Conservation (phyloP, 1,139 yeast genomes). For the Magnusiomyces tetraspermus region DNA sequence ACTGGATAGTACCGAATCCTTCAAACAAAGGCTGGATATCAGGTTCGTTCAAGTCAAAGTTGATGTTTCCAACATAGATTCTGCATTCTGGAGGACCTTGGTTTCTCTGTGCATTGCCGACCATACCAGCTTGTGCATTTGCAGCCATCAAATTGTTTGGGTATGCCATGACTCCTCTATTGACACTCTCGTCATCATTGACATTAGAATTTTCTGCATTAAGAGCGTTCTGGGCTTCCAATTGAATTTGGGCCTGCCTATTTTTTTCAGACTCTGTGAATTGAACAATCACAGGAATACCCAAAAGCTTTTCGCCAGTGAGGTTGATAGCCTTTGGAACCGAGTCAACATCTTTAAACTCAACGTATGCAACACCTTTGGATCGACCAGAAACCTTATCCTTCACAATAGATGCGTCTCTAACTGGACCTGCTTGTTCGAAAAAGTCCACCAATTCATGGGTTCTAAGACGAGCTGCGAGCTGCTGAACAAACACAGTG, state of each 20-base stretch:
- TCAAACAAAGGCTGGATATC: constrained; percentile 29
- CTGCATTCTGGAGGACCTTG: constrained; percentile 21
- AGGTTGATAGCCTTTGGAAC: constrained; percentile 30
- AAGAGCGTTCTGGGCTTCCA: background rate
- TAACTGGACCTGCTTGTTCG: constrained; percentile 30
- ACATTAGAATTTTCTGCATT: background rate
- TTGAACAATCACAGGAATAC: constrained; percentile 33
- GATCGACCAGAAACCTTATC: constrained; percentile 32
- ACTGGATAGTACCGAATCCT: constrained; percentile 30
- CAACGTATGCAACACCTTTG: constrained; percentile 36
- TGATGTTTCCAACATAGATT: constrained; percentile 31
- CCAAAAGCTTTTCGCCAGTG: constrained; percentile 32
- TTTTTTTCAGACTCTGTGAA: constrained; percentile 34
- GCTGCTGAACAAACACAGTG: constrained; percentile 34
- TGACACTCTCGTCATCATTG: background rate
- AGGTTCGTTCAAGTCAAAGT: constrained; percentile 28
- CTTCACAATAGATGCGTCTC: constrained; percentile 34
- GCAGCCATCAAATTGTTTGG: background rate
- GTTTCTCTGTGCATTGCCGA: constrained; percentile 10
- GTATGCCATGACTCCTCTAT: background rate
- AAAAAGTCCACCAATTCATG: constrained; percentile 31
- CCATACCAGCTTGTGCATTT: constrained; percentile 2
- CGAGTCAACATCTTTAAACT: constrained; percentile 28
- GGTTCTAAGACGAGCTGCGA: constrained; percentile 31
- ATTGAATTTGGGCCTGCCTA: constrained; percentile 18